Evolutionary conservation across 352 stramenopile genomes (phyloP).

Genomic region (Phytophthora cactorum): DNA sequence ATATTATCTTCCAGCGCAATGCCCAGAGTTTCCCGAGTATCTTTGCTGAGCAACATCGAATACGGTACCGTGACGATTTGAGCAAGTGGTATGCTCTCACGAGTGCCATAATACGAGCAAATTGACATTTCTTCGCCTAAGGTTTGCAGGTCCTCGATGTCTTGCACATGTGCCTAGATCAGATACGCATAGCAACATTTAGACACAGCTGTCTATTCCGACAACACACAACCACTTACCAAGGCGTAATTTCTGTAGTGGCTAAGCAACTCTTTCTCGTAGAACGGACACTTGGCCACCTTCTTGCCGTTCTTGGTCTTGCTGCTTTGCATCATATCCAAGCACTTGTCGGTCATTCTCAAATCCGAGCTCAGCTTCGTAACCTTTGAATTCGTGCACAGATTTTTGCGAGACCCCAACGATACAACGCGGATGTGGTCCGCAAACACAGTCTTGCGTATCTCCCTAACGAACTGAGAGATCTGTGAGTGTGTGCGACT

Average conservation of each 20-base stretch:
- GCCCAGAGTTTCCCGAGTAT: slow-evolving; percentile 90
- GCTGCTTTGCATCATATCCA: slow-evolving; percentile 86
- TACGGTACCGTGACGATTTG: slow-evolving; percentile 94
- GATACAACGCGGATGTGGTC: slow-evolving; percentile 78
- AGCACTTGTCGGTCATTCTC: slow-evolving; percentile 84
- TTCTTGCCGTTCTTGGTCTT: slow-evolving; percentile 63
- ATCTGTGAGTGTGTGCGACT: slow-evolving; percentile 92
- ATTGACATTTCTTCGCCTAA: slow-evolving; percentile 91
- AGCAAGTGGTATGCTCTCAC: slow-evolving; percentile 89
- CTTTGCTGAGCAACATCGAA: slow-evolving; percentile 91
- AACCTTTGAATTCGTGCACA: slow-evolving; percentile 85
- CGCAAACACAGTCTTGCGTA: slow-evolving; percentile 81
- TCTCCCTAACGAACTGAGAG: slow-evolving; percentile 89
- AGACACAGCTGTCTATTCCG: slow-evolving; percentile 6
- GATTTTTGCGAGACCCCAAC: slow-evolving; percentile 84
- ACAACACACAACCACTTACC: slow-evolving; percentile 37
- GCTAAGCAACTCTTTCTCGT: slow-evolving; percentile 73
- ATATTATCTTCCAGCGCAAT: slow-evolving; percentile 90
- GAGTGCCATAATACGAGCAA: slow-evolving; percentile 98
- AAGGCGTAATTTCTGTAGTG: slow-evolving; percentile 84
- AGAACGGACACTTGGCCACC: slow-evolving; percentile 79
- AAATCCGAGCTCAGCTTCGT: slow-evolving; percentile 69
- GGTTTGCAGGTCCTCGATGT: slow-evolving; percentile 96
- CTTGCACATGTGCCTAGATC: slow-evolving; percentile 78
- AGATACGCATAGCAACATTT: slow-evolving; percentile 2